Percentiles rank a stretch among this genome's conserved stretches.
phyloP scores from a whole-genome alignment of 2,329 filamentous ascomycete genomes.

The Trichoderma harzianum region DNA sequence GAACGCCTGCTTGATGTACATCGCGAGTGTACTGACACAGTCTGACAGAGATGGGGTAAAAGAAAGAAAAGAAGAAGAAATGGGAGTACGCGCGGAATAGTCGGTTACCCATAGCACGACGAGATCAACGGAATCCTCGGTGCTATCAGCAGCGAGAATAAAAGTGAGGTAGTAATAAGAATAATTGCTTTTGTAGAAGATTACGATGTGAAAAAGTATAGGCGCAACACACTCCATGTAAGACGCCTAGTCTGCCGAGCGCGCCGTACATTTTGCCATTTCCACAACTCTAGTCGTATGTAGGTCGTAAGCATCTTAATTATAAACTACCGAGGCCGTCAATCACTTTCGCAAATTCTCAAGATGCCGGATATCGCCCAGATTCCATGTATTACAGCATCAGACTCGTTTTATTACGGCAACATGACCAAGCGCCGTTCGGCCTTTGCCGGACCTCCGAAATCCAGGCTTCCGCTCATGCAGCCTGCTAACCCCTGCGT shows the following conservation, averaged over 20 bases:
- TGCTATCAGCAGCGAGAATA: background rate
- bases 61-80: background rate
- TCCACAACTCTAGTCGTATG: background rate
- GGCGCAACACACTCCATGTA: background rate
- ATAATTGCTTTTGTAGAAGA: background rate
- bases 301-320: background rate
- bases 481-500: background rate
- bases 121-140: background rate
- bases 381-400: background rate
- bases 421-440: background rate
- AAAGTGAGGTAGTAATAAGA: background rate
- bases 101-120: background rate
- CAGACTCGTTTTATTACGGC: background rate
- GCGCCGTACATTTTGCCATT: no score
- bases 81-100: background rate
- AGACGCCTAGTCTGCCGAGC: background rate
- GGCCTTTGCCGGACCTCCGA: background rate
- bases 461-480: background rate
- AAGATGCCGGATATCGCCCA: background rate
- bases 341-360: background rate
- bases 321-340: background rate
- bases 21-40: background rate
- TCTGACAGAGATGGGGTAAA: background rate
- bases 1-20: background rate
- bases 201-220: background rate